Evolutionary conservation across 148 eudicot species (phyloP).

Genomic region (Dysphania ambrosioides): DNA sequence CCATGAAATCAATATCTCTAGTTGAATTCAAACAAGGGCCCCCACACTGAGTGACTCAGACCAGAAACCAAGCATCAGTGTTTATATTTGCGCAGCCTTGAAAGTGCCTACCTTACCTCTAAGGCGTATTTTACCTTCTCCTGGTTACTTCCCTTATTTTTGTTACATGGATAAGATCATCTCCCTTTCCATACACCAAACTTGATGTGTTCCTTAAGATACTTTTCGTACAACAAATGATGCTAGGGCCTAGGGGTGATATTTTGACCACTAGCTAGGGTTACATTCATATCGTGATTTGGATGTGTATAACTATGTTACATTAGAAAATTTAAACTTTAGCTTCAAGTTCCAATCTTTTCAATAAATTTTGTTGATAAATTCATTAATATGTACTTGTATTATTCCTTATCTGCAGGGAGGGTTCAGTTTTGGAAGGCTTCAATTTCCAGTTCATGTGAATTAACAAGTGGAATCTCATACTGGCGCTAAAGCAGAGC

Average conservation of each 20-base stretch:
- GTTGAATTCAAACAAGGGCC: too few relatives aligned
- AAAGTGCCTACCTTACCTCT: background rate
- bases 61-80: background rate
- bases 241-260: too few relatives aligned
- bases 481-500: background rate
- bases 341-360: background rate
- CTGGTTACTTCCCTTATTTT: background rate
- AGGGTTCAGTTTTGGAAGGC: constrained; percentile 22
- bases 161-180: background rate
- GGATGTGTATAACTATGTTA: background rate
- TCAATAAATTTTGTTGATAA: background rate
- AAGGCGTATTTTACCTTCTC: background rate
- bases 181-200: background rate
- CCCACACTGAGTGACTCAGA: constrained; percentile 14
- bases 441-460: constrained; percentile 28
- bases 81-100: background rate
- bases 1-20: background rate
- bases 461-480: constrained; percentile 11
- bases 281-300: too few relatives aligned
- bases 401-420: constrained; percentile 22
- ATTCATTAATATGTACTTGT: background rate
- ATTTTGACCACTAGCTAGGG: too few relatives aligned
- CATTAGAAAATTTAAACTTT: background rate
- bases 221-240: background rate
- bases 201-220: background rate